A percentile compares a stretch with the other conserved stretches of the same genome.
phyloP scores from a whole-genome alignment of 805 yeast species.

The Candida verbasci region DNA sequence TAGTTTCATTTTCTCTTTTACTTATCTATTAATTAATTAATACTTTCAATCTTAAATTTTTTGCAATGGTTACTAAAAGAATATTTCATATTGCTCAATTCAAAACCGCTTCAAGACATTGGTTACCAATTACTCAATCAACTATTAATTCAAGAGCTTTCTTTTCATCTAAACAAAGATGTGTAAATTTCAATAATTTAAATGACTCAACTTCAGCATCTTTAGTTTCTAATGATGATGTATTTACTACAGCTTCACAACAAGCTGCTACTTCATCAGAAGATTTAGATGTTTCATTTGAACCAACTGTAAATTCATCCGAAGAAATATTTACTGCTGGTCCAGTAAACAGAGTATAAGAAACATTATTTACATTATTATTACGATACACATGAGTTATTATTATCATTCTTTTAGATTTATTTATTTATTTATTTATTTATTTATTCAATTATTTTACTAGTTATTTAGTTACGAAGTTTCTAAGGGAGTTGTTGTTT shows the following conservation, averaged over 20 bases:
- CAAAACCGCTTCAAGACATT: slow-evolving; percentile 41
- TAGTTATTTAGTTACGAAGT: no score
- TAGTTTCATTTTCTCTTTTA: no score
- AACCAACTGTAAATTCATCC: slow-evolving; percentile 36
- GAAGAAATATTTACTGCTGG: slow-evolving; percentile 42
- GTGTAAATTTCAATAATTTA: slow-evolving; percentile 29
- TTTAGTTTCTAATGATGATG: slow-evolving; percentile 33
- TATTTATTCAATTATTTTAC: no score
- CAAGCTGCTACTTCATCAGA: not conserved
- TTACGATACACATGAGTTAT: not conserved
- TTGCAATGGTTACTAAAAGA: slow-evolving; percentile 21
- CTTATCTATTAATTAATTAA: not conserved
- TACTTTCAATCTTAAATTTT: not conserved
- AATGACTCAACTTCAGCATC: slow-evolving; percentile 23
- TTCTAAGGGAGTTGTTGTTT: no score
- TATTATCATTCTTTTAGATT: not conserved
- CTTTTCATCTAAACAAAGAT: slow-evolving; percentile 35
- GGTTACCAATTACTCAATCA: slow-evolving; percentile 29
- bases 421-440: no score
- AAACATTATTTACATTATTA: not conserved
- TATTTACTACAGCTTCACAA: slow-evolving; percentile 3
- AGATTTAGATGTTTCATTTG: slow-evolving; percentile 22
- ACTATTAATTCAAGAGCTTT: slow-evolving; percentile 3
- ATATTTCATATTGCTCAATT: slow-evolving; percentile 29
- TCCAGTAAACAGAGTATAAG: slow-evolving; percentile 30